Base-by-base conservation (phyloP, 371 early-diverging fungal genomes). In the Zychaea mexicana region DNA sequence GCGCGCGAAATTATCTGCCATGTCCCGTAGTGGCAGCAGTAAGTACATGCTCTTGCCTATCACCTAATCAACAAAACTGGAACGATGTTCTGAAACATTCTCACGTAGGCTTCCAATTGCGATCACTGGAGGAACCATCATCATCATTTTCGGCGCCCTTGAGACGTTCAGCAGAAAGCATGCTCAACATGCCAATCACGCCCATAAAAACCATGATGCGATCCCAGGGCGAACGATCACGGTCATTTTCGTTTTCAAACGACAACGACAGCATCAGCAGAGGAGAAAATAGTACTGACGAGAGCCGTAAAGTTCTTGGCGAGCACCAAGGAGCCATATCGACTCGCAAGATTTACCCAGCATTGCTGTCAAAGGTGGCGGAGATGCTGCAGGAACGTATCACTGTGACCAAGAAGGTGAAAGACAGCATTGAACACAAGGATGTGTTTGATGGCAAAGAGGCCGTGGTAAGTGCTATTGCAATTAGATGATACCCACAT, bases 391-490 rank as follows among this genome's bases (percentile, higher is more conserved):
- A 83, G 22, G 82, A 82, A 28, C 68, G 83, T 7, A 73, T 83
- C 15, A 71, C 76, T 7, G 54, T 73, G 19, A 64, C 75, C 33
- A 86, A 88, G 3, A 87, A 89, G 45, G 78, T 80, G 38, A 92
- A 92, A 65, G 93, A 96, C 62, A 84, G 86, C 12, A 83, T 95
- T 26, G 91, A 93, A 69, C 92, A 96, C 73, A 85, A 82, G 58
- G 86, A 88, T 53, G 88, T 86, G 61, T 95, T 95, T 76, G 85
- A 88, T 42, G 97, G 96, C 38, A 79, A 83, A 61, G 92, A 93
- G 22, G 95, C 92, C 13, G 94, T 96, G 61, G 94, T 91, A 84
- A 66, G 83, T 64, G 33, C 1, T 46, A 1, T 24, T 58, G 58
- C 32, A 24, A 19, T 33, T 15, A 7, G n/a, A 42, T 4, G n/a